Percentiles rank a stretch among this genome's conserved stretches.
phyloP scores from a whole-genome alignment of 225 moss, liverwort and hornwort species.

The Rhytidiadelphus loreus region DNA sequence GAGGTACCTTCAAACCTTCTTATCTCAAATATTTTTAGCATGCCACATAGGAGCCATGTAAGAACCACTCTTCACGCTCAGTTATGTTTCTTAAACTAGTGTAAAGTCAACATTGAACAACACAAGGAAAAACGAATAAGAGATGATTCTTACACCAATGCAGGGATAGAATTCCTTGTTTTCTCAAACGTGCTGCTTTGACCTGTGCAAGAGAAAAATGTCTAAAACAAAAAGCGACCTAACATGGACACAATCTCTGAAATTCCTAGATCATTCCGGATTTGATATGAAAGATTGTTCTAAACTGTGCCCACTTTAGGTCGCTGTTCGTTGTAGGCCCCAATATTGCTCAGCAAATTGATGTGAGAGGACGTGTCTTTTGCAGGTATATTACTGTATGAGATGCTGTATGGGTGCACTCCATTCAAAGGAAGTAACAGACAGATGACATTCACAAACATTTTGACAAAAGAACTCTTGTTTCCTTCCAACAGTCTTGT shows the following conservation, averaged over 20 bases:
- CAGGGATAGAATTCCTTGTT: too few species aligned
- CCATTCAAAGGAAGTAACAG: conserved; percentile 76
- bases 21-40: too few species aligned
- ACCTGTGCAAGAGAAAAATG: neutral
- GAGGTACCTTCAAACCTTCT: too few species aligned
- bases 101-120: neutral
- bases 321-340: neutral
- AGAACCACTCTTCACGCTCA: neutral
- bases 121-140: too few species aligned
- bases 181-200: neutral
- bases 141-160: too few species aligned
- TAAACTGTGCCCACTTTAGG: neutral
- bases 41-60: too few species aligned
- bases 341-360: neutral
- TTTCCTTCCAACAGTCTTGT: conserved; percentile 61
- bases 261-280: neutral
- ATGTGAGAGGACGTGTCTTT: neutral
- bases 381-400: conserved; percentile 66
- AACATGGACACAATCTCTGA: neutral
- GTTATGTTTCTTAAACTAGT: neutral
- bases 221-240: neutral
- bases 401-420: conserved; percentile 79
- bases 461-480: conserved; percentile 57
- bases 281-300: neutral
- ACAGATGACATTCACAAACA: conserved; percentile 71